phyloP scores from a whole-genome alignment of 108 stramenopile genomes.

The Hondaea fermentalgiana region DNA sequence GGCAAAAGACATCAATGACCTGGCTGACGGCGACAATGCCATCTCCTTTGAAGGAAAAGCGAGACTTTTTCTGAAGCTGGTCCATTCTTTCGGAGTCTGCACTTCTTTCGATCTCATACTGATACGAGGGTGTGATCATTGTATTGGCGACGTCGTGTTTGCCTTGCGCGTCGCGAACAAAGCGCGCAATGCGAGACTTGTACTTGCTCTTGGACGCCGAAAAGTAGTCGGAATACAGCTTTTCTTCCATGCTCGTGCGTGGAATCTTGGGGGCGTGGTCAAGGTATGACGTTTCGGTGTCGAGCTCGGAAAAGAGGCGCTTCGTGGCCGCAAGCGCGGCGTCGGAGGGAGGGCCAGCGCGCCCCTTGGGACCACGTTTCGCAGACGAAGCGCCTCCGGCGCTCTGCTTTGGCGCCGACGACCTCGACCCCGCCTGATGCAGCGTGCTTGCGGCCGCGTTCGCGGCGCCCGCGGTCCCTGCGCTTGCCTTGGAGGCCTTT shows the following conservation, averaged over 20 bases:
- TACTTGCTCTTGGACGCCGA: not conserved
- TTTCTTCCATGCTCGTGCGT: not conserved
- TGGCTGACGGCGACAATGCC: constrained; percentile 2
- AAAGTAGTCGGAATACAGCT: constrained; percentile 7
- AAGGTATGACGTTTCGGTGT: not conserved
- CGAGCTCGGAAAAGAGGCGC: not conserved
- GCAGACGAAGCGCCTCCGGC: too few species aligned
- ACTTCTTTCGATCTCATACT: not conserved
- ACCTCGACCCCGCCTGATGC: too few species aligned
- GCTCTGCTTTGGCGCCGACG: too few species aligned
- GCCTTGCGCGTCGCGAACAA: not conserved
- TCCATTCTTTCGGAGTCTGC: not conserved
- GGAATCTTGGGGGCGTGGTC: not conserved
- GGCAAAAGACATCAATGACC: not conserved
- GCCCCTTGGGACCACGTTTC: not conserved
- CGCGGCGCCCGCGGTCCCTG: not conserved
- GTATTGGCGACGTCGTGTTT: not conserved
- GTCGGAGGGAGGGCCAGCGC: not conserved
- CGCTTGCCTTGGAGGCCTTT: not conserved
- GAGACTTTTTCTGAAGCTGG: not conserved
- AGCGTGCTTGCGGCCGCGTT: not conserved
- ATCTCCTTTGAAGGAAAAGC: not conserved
- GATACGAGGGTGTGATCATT: not conserved
- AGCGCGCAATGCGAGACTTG: not conserved
- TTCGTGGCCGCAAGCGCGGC: not conserved